Conservation (phyloP, 2,329 filamentous ascomycete species). For the Neoscytalidium dimidiatum region DNA sequence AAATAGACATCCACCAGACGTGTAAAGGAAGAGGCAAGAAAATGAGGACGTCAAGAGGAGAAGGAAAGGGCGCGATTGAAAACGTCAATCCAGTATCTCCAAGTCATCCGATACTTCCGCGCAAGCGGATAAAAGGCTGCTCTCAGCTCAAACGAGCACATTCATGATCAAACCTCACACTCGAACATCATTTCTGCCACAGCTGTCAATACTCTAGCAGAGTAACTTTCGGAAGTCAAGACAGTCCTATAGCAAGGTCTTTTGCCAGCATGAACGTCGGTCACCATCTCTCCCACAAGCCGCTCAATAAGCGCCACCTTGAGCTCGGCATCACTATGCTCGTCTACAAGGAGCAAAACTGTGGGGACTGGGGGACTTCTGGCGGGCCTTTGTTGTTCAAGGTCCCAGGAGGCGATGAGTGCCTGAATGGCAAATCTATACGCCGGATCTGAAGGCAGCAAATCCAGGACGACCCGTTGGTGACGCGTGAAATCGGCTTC, state of each 20-base stretch:
- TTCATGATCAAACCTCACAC: neutral
- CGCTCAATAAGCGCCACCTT: neutral
- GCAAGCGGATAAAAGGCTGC: no score
- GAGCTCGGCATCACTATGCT: neutral
- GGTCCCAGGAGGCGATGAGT: neutral
- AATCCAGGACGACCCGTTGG: neutral
- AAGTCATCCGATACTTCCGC: neutral
- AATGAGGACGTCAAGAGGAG: neutral
- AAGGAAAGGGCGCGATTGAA: neutral
- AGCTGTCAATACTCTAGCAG: neutral
- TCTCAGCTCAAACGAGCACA: neutral
- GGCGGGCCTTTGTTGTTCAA: no score
- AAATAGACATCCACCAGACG: neutral
- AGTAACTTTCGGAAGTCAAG: neutral
- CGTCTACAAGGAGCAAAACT: constrained; percentile 8
- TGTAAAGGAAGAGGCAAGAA: neutral
- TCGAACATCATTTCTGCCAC: neutral
- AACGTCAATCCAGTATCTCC: neutral
- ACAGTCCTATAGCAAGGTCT: neutral
- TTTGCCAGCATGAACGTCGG: neutral
- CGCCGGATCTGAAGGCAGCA: neutral
- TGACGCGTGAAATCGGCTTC: neutral
- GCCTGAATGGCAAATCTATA: neutral
- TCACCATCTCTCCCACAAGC: neutral
- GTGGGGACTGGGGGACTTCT: neutral